A percentile compares a stretch with the other conserved stretches of the same genome.
Evolutionary conservation across 2,329 filamentous ascomycete genomes (phyloP).

Genomic region (Penicillium crustosum): DNA sequence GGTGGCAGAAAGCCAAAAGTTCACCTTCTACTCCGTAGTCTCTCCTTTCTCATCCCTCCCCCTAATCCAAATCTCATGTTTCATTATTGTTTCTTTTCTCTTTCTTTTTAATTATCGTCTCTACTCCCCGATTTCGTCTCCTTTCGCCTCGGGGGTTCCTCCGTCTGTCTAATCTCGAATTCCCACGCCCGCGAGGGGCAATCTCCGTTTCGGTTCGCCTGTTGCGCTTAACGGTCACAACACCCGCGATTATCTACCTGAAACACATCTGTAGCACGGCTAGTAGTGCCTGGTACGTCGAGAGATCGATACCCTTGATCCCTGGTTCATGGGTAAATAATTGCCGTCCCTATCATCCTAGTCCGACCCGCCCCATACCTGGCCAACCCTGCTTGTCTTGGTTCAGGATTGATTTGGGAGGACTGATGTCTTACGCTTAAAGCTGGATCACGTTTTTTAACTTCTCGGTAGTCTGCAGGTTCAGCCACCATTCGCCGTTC

Average conservation of each 20-base stretch:
- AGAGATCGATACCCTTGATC: background rate
- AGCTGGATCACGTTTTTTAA: constrained; percentile 16
- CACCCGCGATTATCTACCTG: constrained; percentile 25
- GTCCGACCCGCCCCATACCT: background rate
- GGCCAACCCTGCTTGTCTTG: constrained; percentile 7
- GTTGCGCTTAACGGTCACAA: constrained; percentile 22
- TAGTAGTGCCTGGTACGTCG: constrained; percentile 13
- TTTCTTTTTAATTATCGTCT: background rate
- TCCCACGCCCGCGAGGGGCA: constrained; percentile 27
- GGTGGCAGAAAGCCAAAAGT: constrained; percentile 11
- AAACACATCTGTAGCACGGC: constrained; percentile 18
- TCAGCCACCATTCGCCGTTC: constrained; percentile 20
- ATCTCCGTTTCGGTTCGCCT: constrained; percentile 13
- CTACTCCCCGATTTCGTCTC: background rate
- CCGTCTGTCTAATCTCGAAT: constrained; percentile 11
- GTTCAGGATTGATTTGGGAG: constrained; percentile 1
- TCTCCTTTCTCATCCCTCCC: constrained; percentile 15
- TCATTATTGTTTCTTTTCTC: constrained; percentile 3
- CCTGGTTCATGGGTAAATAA: background rate
- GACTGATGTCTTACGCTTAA: constrained; percentile 21
- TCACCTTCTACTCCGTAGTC: constrained; percentile 1
- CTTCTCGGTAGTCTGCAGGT: constrained; percentile 14
- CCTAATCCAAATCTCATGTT: background rate
- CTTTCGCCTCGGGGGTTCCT: background rate
- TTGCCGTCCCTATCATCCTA: constrained; percentile 4